Conservation (phyloP, 208 protist genomes). For the Trypanosomatidae sp. region DNA sequence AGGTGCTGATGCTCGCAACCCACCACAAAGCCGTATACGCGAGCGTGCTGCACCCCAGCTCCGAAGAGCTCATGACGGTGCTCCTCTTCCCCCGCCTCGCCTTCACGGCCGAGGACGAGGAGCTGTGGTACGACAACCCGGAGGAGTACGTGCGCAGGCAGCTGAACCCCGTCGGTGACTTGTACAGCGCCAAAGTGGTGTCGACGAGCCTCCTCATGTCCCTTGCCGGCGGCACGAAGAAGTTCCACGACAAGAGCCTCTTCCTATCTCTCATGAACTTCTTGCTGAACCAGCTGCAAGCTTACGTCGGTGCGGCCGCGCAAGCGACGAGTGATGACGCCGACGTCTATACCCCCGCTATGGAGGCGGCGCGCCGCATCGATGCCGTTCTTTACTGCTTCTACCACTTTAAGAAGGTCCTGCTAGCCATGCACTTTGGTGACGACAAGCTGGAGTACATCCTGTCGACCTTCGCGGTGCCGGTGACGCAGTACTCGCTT, state of each 20-base stretch:
- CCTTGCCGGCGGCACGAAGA: constrained; percentile 50
- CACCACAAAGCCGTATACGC: constrained; percentile 44
- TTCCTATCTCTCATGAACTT: constrained; percentile 71
- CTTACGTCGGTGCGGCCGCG: constrained; percentile 30
- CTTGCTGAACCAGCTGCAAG: constrained; percentile 66
- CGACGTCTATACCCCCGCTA: constrained; percentile 23
- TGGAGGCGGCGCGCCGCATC: constrained; percentile 62
- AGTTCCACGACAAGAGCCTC: constrained; percentile 66
- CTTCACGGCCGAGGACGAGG: constrained; percentile 80
- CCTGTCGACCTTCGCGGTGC: constrained; percentile 70
- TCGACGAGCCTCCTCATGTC: constrained; percentile 72
- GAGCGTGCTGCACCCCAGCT: constrained; percentile 51
- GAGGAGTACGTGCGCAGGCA: constrained; percentile 92
- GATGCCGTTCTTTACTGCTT: constrained; percentile 76
- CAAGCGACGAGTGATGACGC: constrained; percentile 34
- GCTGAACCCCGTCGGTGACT: constrained; percentile 68
- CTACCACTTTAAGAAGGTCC: constrained; percentile 69
- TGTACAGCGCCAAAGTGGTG: constrained; percentile 82
- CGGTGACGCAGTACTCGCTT: constrained; percentile 60
- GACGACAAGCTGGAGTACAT: constrained; percentile 86
- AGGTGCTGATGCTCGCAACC: constrained; percentile 59
- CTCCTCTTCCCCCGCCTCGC: constrained; percentile 90
- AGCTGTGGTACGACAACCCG: constrained; percentile 90
- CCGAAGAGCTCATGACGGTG: constrained; percentile 67
- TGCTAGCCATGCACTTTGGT: constrained; percentile 49